These are phyloP conservation scores for Vaccinium myrtillus DNA, from an alignment of 148 eudicot species.

Conservation along the genomic window DNA sequence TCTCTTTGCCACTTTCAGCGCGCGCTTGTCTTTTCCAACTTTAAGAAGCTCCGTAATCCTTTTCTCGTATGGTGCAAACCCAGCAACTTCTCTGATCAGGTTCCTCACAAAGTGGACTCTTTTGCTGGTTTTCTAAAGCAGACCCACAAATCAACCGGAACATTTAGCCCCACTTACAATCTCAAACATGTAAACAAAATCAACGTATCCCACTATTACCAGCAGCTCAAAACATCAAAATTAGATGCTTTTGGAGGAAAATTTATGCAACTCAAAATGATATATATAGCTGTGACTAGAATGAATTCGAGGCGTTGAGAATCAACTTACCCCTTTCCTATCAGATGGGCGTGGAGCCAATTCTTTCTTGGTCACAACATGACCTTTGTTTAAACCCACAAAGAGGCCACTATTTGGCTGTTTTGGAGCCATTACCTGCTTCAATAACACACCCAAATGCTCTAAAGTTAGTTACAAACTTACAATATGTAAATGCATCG, in stretches of 20 bases:
- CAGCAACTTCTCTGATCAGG: conserved; percentile 44
- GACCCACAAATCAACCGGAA: background rate
- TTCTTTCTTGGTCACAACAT: conserved; percentile 40
- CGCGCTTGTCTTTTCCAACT: conserved; percentile 44
- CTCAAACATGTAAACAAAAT: background rate
- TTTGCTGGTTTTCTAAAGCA: conserved; percentile 36
- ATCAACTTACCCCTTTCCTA: conserved; percentile 35
- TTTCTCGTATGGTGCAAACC: conserved; percentile 49
- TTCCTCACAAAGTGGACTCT: conserved; percentile 34
- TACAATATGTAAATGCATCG: background rate
- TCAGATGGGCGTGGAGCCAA: conserved; percentile 39
- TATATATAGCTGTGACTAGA: conserved; percentile 18
- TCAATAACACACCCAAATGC: conserved; percentile 5
- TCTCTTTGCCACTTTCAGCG: conserved; percentile 43
- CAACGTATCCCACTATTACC: background rate
- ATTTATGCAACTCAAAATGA: too few relatives aligned
- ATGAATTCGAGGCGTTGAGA: conserved; percentile 59
- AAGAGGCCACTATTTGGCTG: conserved; percentile 37
- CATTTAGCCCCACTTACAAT: background rate
- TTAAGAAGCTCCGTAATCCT: conserved; percentile 46
- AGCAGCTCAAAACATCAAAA: background rate
- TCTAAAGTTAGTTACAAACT: background rate
- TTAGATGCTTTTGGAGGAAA: background rate
- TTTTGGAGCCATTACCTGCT: conserved; percentile 41
- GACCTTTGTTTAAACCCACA: conserved; percentile 48